phyloP scores from a whole-genome alignment of 2,329 filamentous ascomycete genomes.

The Pleoardoris graminearum region DNA sequence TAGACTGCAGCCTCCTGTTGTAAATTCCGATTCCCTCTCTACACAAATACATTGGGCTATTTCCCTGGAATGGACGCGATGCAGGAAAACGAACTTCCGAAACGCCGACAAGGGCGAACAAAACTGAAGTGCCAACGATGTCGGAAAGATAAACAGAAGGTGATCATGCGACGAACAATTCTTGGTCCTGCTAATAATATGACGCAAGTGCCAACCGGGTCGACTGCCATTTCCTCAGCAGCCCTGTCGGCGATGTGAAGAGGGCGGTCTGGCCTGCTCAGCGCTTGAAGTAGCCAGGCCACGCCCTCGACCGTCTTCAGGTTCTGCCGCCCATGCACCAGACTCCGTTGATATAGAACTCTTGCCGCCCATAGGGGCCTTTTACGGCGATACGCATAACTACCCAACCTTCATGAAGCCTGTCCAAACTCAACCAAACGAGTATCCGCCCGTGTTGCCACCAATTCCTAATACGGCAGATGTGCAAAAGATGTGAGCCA shows the following conservation, averaged over 20 bases:
- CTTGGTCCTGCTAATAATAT: background rate
- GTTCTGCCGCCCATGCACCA: background rate
- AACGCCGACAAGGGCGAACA: background rate
- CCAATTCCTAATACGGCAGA: background rate
- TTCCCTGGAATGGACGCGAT: background rate
- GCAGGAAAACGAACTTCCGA: background rate
- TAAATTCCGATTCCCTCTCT: background rate
- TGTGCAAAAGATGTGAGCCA: background rate
- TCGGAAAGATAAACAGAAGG: slow-evolving; percentile 1
- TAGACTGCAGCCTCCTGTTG: background rate
- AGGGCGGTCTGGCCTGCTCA: background rate
- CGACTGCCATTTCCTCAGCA: background rate
- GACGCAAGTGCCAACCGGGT: background rate
- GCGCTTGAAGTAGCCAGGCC: background rate
- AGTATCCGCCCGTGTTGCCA: too few species aligned
- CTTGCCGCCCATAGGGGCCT: background rate
- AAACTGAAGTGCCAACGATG: background rate
- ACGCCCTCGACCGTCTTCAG: background rate
- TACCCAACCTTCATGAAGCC: too few species aligned
- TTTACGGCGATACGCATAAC: too few species aligned
- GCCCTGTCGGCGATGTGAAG: background rate
- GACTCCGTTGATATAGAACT: background rate
- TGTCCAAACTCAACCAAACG: too few species aligned
- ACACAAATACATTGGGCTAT: background rate
- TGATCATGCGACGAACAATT: background rate